Conservation (phyloP, 2,329 filamentous ascomycete species). For the Alternaria sp. region DNA sequence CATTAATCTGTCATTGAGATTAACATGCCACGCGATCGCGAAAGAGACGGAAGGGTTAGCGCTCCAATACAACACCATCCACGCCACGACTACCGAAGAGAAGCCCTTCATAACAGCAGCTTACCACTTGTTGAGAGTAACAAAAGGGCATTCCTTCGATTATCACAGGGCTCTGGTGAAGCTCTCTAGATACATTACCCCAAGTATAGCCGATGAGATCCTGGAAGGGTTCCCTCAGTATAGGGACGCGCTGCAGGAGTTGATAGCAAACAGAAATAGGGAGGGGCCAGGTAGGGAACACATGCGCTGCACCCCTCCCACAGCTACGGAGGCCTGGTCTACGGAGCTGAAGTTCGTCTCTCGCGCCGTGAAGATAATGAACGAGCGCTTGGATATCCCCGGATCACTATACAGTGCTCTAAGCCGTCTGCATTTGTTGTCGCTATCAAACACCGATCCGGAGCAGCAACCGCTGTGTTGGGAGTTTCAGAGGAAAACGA, state of each 20-base stretch:
- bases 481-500: background rate
- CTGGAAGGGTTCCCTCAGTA: background rate
- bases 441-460: background rate
- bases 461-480: background rate
- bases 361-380: background rate
- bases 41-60: background rate
- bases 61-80: background rate
- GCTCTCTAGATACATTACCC: background rate
- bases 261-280: background rate
- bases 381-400: background rate
- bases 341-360: background rate
- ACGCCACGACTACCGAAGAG: background rate
- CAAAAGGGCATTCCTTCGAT: background rate
- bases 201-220: background rate
- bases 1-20: background rate
- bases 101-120: background rate
- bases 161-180: background rate
- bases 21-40: background rate
- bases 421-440: background rate
- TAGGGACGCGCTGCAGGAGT: background rate
- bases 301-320: background rate
- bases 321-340: background rate
- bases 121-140: background rate
- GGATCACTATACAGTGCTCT: background rate
- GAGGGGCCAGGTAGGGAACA: background rate